Conservation (phyloP, 768 basidiomycete species). For the Tylopilus felleus region DNA sequence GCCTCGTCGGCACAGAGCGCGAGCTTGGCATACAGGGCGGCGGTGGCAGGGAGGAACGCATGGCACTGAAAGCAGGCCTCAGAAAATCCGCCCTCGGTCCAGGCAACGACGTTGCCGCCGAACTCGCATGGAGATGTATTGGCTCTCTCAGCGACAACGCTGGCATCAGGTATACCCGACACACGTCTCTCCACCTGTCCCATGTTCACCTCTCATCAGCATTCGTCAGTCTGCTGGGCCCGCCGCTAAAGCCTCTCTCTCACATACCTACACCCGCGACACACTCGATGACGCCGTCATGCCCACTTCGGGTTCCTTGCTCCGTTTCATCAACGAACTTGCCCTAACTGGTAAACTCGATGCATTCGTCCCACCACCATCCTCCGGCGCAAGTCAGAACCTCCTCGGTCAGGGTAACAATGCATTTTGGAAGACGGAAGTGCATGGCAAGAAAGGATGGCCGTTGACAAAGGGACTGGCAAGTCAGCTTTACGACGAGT, state of each 20-base stretch:
- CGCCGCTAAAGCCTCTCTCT: conserved; percentile 77
- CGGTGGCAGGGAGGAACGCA: conserved; percentile 32
- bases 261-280: conserved; percentile 73
- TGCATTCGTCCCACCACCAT: conserved; percentile 7
- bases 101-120: conserved; percentile 79
- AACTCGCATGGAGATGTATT: conserved; percentile 75
- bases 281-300: conserved; percentile 26
- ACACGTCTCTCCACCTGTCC: background rate
- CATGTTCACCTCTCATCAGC: conserved; percentile 37
- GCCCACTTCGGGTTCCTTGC: conserved; percentile 23
- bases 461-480: conserved; percentile 19
- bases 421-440: conserved; percentile 29
- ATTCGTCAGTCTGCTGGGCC: conserved; percentile 83
- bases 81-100: conserved; percentile 20
- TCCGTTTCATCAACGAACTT: conserved; percentile 23
- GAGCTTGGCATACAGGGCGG: conserved; percentile 51
- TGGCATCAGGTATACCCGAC: conserved; percentile 62
- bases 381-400: background rate
- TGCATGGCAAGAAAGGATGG: conserved; percentile 23
- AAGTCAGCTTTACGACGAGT: conserved; percentile 4
- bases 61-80: conserved; percentile 69
- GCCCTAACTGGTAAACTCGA: conserved; percentile 21
- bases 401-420: conserved; percentile 22
- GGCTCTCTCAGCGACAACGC: conserved; percentile 69
- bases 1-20: conserved; percentile 68